A percentile compares a stretch with the other conserved stretches of the same genome.
These are phyloP conservation scores for Clavariopsis aquatica DNA, from an alignment of 495 filamentous ascomycete genomes.

Conservation along the genomic window DNA sequence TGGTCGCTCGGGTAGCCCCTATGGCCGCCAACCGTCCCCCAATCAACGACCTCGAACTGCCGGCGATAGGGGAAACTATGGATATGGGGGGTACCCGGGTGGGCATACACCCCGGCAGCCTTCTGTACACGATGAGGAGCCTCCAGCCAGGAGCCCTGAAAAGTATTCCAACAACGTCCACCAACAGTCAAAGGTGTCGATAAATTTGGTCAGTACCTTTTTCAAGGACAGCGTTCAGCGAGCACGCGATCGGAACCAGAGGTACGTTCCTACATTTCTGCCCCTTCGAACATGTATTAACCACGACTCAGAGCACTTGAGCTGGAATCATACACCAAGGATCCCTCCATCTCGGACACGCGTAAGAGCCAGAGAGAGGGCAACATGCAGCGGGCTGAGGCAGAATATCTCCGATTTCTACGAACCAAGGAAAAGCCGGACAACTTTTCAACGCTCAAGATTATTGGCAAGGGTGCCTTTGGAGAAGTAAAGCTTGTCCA, in stretches of 20 bases:
- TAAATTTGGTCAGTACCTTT: constrained; percentile 73
- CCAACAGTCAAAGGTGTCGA: constrained; percentile 50
- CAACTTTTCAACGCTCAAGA: constrained; percentile 93
- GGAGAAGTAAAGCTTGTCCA: constrained; percentile 97
- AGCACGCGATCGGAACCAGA: constrained; percentile 85
- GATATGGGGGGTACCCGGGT: constrained; percentile 50
- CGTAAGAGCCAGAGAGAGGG: constrained; percentile 77
- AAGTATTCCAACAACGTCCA: constrained; percentile 46
- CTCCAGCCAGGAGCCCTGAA: constrained; percentile 44
- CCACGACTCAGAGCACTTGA: constrained; percentile 70
- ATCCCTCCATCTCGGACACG: constrained; percentile 69
- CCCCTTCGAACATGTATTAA: constrained; percentile 14
- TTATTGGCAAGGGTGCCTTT: constrained; percentile 98
- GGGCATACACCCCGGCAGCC: constrained; percentile 58
- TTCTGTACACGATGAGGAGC: constrained; percentile 45
- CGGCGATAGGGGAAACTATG: constrained; percentile 58
- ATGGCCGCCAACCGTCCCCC: constrained; percentile 69
- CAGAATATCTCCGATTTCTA: constrained; percentile 88
- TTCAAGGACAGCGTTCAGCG: constrained; percentile 95
- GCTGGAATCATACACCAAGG: constrained; percentile 77
- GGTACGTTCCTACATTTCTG: constrained; percentile 54
- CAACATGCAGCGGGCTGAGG: constrained; percentile 78
- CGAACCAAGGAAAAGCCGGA: constrained; percentile 86
- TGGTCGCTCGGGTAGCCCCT: constrained; percentile 64
- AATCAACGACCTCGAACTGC: constrained; percentile 71